Base-by-base conservation (phyloP, 2,329 filamentous ascomycete species). In the Fonsecaea pugnacius region DNA sequence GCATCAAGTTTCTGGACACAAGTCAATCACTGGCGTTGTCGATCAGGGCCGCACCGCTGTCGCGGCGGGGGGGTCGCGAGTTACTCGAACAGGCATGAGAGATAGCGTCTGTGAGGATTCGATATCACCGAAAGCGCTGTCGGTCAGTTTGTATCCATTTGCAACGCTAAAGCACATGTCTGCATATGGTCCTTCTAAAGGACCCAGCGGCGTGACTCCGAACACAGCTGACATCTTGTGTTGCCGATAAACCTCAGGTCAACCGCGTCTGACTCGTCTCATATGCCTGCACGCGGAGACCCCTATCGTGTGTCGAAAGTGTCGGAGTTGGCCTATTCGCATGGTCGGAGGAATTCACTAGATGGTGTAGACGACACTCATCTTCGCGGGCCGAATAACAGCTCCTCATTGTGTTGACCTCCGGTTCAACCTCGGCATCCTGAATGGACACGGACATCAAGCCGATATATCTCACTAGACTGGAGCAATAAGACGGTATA, bases 1-100 rank as follows among this genome's bases (percentile, higher is more conserved):
- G 18, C 6, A 21, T 27, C 21, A 18, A 18, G 10, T 48, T 1
- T 30, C 27, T 30, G 1, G 27, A 30, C 18, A 12, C 43, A 27
- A 5, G 52, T 24, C 18, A 27, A 40, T 30, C 30, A 9, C 27
- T 35, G 16, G 18, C 27, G 35, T 46, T 57, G 54, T 40, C 54
- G 36, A 57, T 57, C 54, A 57, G 30, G 10, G 18, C 40, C 35
- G 38, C 38, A 24, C 24, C 18, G 14, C 14, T 36, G 18, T 36
- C 40, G 36, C 36, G 32, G 9, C n/a, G 54, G 3, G 54, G 3
- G 4, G 36, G 54, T 40, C 33, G n/a, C 32, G 14, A 30, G 18
- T 60, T 52, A 53, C 58, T 33, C 12, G 24, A 52, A 52, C 46
- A 60, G 58, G 58, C 58, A 60, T 52, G 58, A 60, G 58, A 60